Evolutionary conservation across 2,329 filamentous ascomycete genomes (phyloP).

Genomic region (Rugonectria rugulosa): DNA sequence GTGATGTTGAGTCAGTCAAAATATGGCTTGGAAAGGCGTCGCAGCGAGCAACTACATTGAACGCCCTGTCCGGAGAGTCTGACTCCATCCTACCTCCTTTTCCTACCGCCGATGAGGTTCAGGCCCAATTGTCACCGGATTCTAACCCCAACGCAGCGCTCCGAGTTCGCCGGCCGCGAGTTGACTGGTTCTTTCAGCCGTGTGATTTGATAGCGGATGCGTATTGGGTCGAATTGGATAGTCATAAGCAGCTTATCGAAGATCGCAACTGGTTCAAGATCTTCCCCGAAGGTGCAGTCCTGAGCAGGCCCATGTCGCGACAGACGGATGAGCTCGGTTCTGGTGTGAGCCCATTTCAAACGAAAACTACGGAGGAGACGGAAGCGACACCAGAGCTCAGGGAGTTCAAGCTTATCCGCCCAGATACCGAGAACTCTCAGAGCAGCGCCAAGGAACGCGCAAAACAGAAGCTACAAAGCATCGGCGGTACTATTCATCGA

Average conservation of each 20-base stretch:
- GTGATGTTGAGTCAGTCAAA: conserved; percentile 73
- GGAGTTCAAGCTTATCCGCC: conserved; percentile 32
- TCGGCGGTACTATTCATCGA: conserved; percentile 63
- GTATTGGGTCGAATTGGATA: conserved; percentile 85
- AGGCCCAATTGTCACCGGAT: conserved; percentile 53
- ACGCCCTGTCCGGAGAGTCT: conserved; percentile 33
- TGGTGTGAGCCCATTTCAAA: conserved; percentile 36
- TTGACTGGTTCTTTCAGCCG: conserved; percentile 86
- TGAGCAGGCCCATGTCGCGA: conserved; percentile 42
- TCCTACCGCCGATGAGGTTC: conserved; percentile 53
- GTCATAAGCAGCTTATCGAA: conserved; percentile 83
- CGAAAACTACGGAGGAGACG: conserved; percentile 34
- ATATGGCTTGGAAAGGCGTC: conserved; percentile 78
- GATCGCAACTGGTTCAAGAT: conserved; percentile 79
- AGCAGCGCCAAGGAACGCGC: conserved; percentile 66
- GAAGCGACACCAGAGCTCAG: conserved; percentile 32
- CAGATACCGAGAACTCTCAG: conserved; percentile 54
- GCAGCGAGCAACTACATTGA: conserved; percentile 39
- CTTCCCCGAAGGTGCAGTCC: conserved; percentile 57
- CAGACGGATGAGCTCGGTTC: conserved; percentile 39
- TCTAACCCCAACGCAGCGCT: conserved; percentile 52
- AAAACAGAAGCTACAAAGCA: conserved; percentile 64
- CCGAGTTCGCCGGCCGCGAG: conserved; percentile 75
- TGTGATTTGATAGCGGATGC: conserved; percentile 88
- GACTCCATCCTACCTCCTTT: conserved; percentile 53